Conservation (phyloP, 2,329 filamentous ascomycete genomes). For the Xylariaceae sp. region DNA sequence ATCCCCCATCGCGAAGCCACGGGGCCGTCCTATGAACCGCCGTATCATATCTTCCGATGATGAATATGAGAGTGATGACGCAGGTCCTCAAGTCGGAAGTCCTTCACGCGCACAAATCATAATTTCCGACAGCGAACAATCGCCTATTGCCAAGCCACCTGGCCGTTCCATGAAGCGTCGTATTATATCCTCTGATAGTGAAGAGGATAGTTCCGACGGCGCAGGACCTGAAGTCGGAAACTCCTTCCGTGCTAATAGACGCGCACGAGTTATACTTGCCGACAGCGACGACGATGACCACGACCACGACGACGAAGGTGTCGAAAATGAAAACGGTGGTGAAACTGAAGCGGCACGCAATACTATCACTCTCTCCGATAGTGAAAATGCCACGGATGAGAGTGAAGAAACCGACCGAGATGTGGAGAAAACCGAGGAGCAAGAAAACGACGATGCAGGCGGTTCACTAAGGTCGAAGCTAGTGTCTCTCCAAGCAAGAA, state of each 20-base stretch:
- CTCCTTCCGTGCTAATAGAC: slow-evolving; percentile 11
- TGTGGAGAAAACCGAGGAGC: slow-evolving; percentile 6
- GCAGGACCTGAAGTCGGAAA: neutral
- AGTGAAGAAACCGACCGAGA: slow-evolving; percentile 9
- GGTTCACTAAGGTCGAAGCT: slow-evolving; percentile 1
- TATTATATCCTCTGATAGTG: slow-evolving; percentile 27
- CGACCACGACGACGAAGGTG: slow-evolving; percentile 13
- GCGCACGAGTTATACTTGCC: slow-evolving; percentile 11
- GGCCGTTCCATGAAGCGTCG: slow-evolving; percentile 19
- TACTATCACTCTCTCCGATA: slow-evolving; percentile 11
- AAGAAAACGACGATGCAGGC: slow-evolving; percentile 8
- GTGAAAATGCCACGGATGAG: slow-evolving; percentile 18
- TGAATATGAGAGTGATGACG: slow-evolving; percentile 8
- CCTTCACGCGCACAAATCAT: slow-evolving; percentile 10
- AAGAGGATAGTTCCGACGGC: slow-evolving; percentile 1
- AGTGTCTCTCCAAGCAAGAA: slow-evolving; percentile 8
- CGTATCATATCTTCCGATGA: slow-evolving; percentile 27
- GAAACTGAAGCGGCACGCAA: slow-evolving; percentile 1
- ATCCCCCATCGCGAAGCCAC: slow-evolving; percentile 1
- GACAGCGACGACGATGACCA: slow-evolving; percentile 20
- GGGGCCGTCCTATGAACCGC: slow-evolving; percentile 18
- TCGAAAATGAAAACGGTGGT: neutral
- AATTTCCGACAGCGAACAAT: slow-evolving; percentile 16
- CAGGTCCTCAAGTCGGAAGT: neutral
- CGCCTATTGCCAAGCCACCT: neutral